phyloP scores from a whole-genome alignment of 768 basidiomycete genomes.

The Mycena epipterygia region DNA sequence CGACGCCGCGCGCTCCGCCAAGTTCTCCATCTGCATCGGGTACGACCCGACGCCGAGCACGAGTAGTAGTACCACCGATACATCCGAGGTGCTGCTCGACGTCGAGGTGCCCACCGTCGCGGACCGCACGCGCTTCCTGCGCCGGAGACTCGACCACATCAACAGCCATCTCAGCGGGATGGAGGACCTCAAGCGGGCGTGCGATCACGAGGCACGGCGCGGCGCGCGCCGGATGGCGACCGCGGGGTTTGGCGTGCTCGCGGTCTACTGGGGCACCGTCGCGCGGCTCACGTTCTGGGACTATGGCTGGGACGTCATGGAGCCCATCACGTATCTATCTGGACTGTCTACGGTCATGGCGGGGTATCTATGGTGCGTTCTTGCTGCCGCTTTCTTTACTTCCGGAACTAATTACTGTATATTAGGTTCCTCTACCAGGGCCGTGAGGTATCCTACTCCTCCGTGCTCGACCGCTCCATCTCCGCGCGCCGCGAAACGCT shows the following conservation, averaged over 20 bases:
- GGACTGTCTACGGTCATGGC: conserved; percentile 71
- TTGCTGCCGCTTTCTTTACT: neutral
- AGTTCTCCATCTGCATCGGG: conserved; percentile 64
- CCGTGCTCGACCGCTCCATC: conserved; percentile 70
- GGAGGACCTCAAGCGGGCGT: conserved; percentile 67
- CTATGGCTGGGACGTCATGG: conserved; percentile 76
- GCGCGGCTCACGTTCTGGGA: conserved; percentile 78
- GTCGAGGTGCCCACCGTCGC: conserved; percentile 75
- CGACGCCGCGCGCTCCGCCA: conserved; percentile 66
- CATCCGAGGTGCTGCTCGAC: conserved; percentile 47
- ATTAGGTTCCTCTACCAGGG: conserved; percentile 71
- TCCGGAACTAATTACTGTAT: neutral
- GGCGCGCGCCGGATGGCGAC: conserved; percentile 71
- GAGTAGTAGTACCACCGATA: conserved; percentile 2
- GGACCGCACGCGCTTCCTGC: conserved; percentile 71
- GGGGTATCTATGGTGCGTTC: conserved; percentile 68
- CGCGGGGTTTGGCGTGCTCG: conserved; percentile 69
- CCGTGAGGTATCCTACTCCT: conserved; percentile 75
- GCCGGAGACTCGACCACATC: conserved; percentile 59
- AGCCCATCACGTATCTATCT: conserved; percentile 77
- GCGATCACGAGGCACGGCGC: conserved; percentile 68
- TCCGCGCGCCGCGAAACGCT: conserved; percentile 67
- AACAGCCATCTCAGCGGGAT: conserved; percentile 60
- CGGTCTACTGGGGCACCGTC: conserved; percentile 75
- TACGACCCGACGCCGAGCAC: conserved; percentile 36